phyloP scores from a whole-genome alignment of 2,329 filamentous ascomycete species.

The Neofusicoccum cordaticola region DNA sequence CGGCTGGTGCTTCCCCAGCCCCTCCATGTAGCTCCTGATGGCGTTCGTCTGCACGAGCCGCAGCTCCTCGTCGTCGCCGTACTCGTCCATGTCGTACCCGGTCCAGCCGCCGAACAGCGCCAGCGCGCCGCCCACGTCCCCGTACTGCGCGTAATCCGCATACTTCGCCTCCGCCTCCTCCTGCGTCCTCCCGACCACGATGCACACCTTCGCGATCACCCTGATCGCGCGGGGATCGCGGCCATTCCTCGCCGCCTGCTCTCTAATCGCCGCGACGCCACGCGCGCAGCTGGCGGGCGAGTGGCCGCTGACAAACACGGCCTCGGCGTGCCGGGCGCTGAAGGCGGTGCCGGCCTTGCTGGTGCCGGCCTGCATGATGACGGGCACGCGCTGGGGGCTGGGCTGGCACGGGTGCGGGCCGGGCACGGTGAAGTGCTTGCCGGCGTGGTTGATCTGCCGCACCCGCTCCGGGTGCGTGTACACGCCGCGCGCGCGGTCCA shows the following conservation, averaged over 20 bases:
- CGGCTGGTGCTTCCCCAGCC: slow-evolving; percentile 22
- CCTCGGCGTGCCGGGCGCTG: slow-evolving; percentile 68
- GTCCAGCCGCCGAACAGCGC: slow-evolving; percentile 75
- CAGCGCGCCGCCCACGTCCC: slow-evolving; percentile 63
- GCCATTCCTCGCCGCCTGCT: slow-evolving; percentile 52
- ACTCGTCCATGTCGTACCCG: slow-evolving; percentile 61
- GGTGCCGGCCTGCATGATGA: slow-evolving; percentile 69
- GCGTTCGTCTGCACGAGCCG: slow-evolving; percentile 19
- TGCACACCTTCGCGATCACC: slow-evolving; percentile 64
- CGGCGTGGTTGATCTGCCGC: slow-evolving; percentile 63
- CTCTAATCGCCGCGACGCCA: slow-evolving; percentile 62
- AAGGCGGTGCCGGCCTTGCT: slow-evolving; percentile 65
- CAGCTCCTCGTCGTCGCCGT: slow-evolving; percentile 63
- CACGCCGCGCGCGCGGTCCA: slow-evolving; percentile 56
- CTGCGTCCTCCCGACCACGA: slow-evolving; percentile 63
- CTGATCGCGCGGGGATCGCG: slow-evolving; percentile 63
- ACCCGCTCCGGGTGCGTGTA: slow-evolving; percentile 60
- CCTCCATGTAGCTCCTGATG: slow-evolving; percentile 19
- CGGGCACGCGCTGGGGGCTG: slow-evolving; percentile 64
- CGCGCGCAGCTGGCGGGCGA: slow-evolving; percentile 60
- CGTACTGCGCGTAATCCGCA: slow-evolving; percentile 59
- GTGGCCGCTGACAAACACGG: slow-evolving; percentile 67
- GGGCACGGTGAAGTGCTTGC: slow-evolving; percentile 62
- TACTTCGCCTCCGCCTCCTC: slow-evolving; percentile 66
- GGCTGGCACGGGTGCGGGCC: slow-evolving; percentile 67